Evolutionary conservation across 768 basidiomycete genomes (phyloP).

Genomic region (Hericium alpestre): DNA sequence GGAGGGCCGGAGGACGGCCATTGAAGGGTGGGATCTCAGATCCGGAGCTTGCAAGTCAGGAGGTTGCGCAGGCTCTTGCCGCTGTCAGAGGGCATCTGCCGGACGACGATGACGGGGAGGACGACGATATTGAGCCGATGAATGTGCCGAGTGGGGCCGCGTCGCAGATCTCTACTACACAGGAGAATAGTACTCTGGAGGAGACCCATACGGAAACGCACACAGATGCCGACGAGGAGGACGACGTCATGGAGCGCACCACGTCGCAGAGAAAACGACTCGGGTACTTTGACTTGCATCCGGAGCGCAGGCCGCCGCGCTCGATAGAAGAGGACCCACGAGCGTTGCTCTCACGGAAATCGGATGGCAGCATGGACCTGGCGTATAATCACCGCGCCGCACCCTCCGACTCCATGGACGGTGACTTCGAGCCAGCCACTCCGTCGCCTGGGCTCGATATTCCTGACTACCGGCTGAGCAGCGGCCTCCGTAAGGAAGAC

Average conservation of each 20-base stretch:
- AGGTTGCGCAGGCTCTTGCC: slow-evolving; percentile 64
- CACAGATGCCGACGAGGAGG: slow-evolving; percentile 20
- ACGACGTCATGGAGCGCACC: slow-evolving; percentile 3
- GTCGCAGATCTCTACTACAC: slow-evolving; percentile 3
- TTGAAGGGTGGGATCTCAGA: slow-evolving; percentile 36
- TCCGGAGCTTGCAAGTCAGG: slow-evolving; percentile 63
- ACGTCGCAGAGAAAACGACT: slow-evolving; percentile 24
- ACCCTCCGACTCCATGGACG: neutral
- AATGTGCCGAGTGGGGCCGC: slow-evolving; percentile 1
- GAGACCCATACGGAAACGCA: neutral
- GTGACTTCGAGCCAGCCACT: neutral
- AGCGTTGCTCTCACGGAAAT: neutral
- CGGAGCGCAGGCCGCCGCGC: slow-evolving; percentile 45
- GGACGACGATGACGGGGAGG: slow-evolving; percentile 37
- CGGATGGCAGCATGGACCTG: slow-evolving; percentile 3
- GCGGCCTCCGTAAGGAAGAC: neutral
- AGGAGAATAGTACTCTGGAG: neutral
- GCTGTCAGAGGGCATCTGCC: slow-evolving; percentile 31
- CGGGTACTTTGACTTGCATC: slow-evolving; percentile 74
- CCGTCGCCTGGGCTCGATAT: neutral
- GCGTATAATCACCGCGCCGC: neutral
- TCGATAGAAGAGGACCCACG: slow-evolving; percentile 17
- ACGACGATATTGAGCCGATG: slow-evolving; percentile 19
- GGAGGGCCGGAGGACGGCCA: slow-evolving; percentile 16
- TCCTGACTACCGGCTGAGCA: neutral